These are phyloP conservation scores for Mycena amicta DNA, from an alignment of 768 basidiomycete genomes.

Conservation along the genomic window DNA sequence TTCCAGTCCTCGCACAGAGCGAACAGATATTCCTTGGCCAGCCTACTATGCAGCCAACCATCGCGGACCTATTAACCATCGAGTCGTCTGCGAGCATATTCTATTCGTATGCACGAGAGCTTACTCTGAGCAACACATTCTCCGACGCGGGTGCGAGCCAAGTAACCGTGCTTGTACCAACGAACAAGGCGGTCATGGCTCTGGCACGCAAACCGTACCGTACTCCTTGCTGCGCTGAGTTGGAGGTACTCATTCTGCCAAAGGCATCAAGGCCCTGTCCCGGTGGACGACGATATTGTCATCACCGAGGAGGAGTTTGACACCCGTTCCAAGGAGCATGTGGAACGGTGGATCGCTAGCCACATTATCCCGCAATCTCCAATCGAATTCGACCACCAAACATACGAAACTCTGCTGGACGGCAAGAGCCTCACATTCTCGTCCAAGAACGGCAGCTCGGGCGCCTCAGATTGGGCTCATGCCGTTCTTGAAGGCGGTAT, in stretches of 20 bases:
- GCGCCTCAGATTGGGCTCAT: conserved; percentile 57
- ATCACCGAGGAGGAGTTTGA: conserved; percentile 73
- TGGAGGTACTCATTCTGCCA: too few relatives aligned
- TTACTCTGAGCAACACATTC: conserved; percentile 59
- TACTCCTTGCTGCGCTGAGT: conserved; percentile 6
- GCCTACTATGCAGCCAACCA: conserved; percentile 49
- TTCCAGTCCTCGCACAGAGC: conserved; percentile 32
- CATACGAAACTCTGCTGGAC: conserved; percentile 61
- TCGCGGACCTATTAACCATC: conserved; percentile 80
- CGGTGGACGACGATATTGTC: conserved; percentile 45
- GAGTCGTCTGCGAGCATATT: conserved; percentile 78
- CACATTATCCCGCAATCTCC: conserved; percentile 75
- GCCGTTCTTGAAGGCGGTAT: conserved; percentile 59
- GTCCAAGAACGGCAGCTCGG: conserved; percentile 34
- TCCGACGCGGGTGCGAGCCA: conserved; percentile 32
- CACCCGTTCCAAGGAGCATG: conserved; percentile 59
- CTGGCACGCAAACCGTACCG: conserved; percentile 81
- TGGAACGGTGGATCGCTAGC: conserved; percentile 78
- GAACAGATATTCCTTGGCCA: conserved; percentile 33
- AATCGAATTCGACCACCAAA: conserved; percentile 44
- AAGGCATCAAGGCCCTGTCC: conserved; percentile 62
- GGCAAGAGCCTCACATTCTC: conserved; percentile 61
- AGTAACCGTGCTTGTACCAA: conserved; percentile 78
- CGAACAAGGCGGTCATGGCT: conserved; percentile 87
- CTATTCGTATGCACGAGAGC: conserved; percentile 79